Evolutionary conservation across 1,284 basidiomycete genomes (phyloP).

Genomic region (Inonotus hispidus): DNA sequence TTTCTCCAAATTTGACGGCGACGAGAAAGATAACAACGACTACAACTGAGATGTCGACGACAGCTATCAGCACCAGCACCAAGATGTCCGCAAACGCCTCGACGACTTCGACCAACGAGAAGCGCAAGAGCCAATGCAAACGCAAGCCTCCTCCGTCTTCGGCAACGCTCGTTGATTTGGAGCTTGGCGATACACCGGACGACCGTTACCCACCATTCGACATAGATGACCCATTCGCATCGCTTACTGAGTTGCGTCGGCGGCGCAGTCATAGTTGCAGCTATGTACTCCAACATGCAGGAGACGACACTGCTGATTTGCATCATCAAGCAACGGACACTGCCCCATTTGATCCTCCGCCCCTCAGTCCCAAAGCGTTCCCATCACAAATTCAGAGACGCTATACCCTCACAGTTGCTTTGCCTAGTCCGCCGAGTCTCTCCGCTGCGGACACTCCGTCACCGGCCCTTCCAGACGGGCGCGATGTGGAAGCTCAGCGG

Average conservation of each 20-base stretch:
- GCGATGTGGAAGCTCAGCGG: neutral
- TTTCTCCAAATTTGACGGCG: neutral
- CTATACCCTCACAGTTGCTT: slow-evolving; percentile 16
- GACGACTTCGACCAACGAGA: neutral
- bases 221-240: slow-evolving; percentile 17
- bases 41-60: neutral
- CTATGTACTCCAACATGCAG: neutral
- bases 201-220: slow-evolving; percentile 19
- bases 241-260: slow-evolving; percentile 16
- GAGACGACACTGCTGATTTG: neutral
- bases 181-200: slow-evolving; percentile 4
- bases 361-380: slow-evolving; percentile 9
- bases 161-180: slow-evolving; percentile 7
- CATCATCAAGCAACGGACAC: slow-evolving; percentile 1
- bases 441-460: slow-evolving; percentile 1
- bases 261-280: slow-evolving; percentile 13
- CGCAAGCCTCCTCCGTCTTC: slow-evolving; percentile 13
- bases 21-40: neutral
- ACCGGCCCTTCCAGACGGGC: neutral
- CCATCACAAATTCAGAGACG: slow-evolving; percentile 5
- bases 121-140: slow-evolving; percentile 6
- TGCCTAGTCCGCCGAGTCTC: slow-evolving; percentile 1
- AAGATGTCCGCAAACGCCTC: neutral
- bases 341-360: slow-evolving; percentile 15
- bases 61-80: neutral